phyloP scores from a whole-genome alignment of 1,284 basidiomycete genomes.

The Fomitopsis palustris region DNA sequence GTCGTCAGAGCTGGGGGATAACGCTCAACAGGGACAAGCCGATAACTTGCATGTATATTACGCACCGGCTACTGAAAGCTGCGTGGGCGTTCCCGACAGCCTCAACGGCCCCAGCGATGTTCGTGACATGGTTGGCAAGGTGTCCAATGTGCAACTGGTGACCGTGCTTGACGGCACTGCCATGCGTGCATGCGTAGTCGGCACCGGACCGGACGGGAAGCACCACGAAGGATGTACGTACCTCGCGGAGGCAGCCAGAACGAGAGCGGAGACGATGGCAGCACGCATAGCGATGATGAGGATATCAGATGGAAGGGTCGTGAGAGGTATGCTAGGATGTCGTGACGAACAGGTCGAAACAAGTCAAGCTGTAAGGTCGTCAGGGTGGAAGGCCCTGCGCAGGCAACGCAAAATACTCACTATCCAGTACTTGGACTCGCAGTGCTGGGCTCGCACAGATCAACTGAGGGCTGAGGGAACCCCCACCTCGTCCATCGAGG shows the following conservation, averaged over 20 bases:
- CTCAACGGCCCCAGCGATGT: neutral
- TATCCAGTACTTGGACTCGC: conserved; percentile 7
- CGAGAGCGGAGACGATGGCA: too few relatives aligned
- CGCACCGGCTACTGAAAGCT: neutral
- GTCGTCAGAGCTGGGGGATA: too few relatives aligned
- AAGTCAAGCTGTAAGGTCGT: conserved; percentile 2
- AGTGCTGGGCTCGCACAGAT: conserved; percentile 5
- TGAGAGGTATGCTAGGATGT: neutral
- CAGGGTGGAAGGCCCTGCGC: neutral
- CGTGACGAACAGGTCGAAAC: neutral
- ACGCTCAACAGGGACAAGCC: too few relatives aligned
- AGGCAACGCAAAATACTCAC: neutral
- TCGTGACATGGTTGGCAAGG: neutral
- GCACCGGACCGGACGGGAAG: neutral
- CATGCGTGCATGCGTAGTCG: too few relatives aligned
- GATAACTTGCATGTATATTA: too few relatives aligned
- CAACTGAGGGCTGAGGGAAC: conserved; percentile 6
- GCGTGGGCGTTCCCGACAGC: neutral
- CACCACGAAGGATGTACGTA: too few relatives aligned
- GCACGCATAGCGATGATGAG: too few relatives aligned
- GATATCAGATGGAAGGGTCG: neutral
- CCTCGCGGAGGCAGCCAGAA: too few relatives aligned
- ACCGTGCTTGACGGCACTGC: neutral
- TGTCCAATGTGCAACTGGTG: too few relatives aligned
- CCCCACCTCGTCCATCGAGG: neutral